phyloP scores from a whole-genome alignment of 192 early-diverging fungal genomes.

The Backusella australiensis region DNA sequence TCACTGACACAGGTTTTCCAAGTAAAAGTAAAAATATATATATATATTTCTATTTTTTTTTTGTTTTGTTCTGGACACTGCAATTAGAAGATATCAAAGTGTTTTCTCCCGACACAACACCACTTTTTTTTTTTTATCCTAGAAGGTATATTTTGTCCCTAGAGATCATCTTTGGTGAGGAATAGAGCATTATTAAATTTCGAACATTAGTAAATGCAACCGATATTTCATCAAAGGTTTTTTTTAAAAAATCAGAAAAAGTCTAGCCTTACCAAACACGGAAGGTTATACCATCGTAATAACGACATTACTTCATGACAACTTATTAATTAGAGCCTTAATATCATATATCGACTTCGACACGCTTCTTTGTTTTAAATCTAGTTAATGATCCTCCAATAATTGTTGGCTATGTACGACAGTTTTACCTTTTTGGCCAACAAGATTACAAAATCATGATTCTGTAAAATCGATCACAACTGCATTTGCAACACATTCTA shows the following conservation, averaged over 20 bases:
- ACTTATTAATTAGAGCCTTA: not conserved
- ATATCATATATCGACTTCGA: not conserved
- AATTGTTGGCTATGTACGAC: not conserved
- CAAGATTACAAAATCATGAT: not conserved
- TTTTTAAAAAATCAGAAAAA: not conserved
- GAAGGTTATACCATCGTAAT: not conserved
- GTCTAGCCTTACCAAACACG: not conserved
- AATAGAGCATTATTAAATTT: too few relatives aligned
- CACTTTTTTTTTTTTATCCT: too few relatives aligned
- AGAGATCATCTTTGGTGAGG: too few relatives aligned
- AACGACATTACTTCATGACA: not conserved
- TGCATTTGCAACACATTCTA: not conserved
- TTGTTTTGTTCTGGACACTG: too few relatives aligned
- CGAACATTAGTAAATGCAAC: too few relatives aligned
- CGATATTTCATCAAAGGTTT: not conserved
- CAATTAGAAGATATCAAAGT: too few relatives aligned
- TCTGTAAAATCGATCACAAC: not conserved
- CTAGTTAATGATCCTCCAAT: not conserved
- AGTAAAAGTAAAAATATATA: too few relatives aligned
- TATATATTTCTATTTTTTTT: too few relatives aligned
- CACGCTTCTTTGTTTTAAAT: not conserved
- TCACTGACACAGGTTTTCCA: too few relatives aligned
- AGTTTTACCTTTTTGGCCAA: too few relatives aligned
- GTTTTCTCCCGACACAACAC: too few relatives aligned
- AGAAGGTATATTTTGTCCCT: too few relatives aligned